Evolutionary conservation across 2,329 filamentous ascomycete species (phyloP).

Genomic region (Scytalidium lignicola): DNA sequence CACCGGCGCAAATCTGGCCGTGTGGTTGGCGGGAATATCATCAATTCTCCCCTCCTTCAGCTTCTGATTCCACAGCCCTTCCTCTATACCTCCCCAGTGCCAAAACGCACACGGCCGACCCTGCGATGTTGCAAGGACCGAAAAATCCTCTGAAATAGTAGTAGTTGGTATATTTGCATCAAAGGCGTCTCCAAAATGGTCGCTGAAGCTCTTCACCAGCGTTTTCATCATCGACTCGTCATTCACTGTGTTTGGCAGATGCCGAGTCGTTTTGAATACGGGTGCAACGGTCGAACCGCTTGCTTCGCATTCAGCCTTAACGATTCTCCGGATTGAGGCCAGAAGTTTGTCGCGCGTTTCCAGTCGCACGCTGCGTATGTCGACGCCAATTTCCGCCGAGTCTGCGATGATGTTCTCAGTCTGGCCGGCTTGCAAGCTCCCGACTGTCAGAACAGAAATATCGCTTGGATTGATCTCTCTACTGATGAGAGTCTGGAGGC

Average conservation of each 20-base stretch:
- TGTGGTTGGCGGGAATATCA: conserved; percentile 53
- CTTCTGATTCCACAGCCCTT: conserved; percentile 43
- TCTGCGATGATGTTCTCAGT: conserved; percentile 42
- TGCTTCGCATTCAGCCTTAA: conserved; percentile 49
- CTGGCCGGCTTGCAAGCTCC: conserved; percentile 36
- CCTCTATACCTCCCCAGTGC: conserved; percentile 49
- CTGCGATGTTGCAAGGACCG: conserved; percentile 44
- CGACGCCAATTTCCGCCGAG: conserved; percentile 34
- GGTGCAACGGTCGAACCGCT: conserved; percentile 27
- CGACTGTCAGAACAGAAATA: conserved; percentile 38
- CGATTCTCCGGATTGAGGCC: conserved; percentile 34
- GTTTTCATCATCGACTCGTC: conserved; percentile 12
- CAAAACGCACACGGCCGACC: conserved; percentile 50
- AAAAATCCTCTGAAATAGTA: conserved; percentile 25
- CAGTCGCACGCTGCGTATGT: conserved; percentile 31
- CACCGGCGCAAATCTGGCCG: conserved; percentile 51
- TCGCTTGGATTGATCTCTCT: conserved; percentile 35
- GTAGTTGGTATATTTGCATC: conserved; percentile 8
- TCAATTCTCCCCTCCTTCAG: conserved; percentile 40
- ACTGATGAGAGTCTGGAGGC: conserved; percentile 34
- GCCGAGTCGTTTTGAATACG: conserved; percentile 11
- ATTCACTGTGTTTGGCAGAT: conserved; percentile 18
- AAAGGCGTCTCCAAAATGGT: conserved; percentile 17
- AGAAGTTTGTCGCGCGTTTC: conserved; percentile 31
- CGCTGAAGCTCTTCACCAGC: conserved; percentile 9